phyloP scores from a whole-genome alignment of 2,329 filamentous ascomycete genomes.

The Pseudogymnoascus sp. region DNA sequence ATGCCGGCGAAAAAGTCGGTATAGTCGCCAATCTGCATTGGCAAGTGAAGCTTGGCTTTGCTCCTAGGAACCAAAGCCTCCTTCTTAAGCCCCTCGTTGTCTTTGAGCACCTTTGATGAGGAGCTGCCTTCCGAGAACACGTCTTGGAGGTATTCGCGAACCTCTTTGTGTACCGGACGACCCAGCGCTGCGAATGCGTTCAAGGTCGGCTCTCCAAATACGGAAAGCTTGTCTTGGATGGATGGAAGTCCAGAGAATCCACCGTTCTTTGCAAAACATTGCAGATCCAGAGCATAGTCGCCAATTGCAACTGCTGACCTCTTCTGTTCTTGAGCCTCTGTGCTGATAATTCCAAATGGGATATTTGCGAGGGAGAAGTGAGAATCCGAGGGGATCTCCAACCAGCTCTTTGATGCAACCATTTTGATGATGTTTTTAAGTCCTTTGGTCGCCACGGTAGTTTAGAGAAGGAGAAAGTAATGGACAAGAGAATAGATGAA shows the following conservation, averaged over 20 bases:
- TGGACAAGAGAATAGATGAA: not conserved
- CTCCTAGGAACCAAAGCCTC: slow-evolving; percentile 50
- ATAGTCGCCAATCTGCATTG: slow-evolving; percentile 73
- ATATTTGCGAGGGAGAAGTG: slow-evolving; percentile 65
- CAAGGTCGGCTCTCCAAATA: slow-evolving; percentile 57
- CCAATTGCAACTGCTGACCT: slow-evolving; percentile 61
- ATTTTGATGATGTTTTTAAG: slow-evolving; percentile 18
- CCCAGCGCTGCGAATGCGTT: slow-evolving; percentile 69
- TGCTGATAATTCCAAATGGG: slow-evolving; percentile 62
- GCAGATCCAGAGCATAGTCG: slow-evolving; percentile 56
- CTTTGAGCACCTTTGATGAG: slow-evolving; percentile 51
- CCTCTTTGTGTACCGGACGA: slow-evolving; percentile 55
- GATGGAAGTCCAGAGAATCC: slow-evolving; percentile 50
- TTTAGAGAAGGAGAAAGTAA: not conserved
- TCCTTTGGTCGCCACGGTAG: slow-evolving; percentile 1
- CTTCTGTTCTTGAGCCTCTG: slow-evolving; percentile 35
- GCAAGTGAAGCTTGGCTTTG: slow-evolving; percentile 57
- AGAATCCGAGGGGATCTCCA: slow-evolving; percentile 24
- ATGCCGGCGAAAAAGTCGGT: slow-evolving; percentile 78
- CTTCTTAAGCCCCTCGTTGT: slow-evolving; percentile 49
- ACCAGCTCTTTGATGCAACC: slow-evolving; percentile 27
- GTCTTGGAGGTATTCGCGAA: slow-evolving; percentile 59
- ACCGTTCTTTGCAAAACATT: slow-evolving; percentile 47
- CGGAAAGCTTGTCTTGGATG: slow-evolving; percentile 43
- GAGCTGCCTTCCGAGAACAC: slow-evolving; percentile 53